These are phyloP conservation scores for Adansonia digitata DNA, from an alignment of 345 rosid genomes.

Conservation along the genomic window DNA sequence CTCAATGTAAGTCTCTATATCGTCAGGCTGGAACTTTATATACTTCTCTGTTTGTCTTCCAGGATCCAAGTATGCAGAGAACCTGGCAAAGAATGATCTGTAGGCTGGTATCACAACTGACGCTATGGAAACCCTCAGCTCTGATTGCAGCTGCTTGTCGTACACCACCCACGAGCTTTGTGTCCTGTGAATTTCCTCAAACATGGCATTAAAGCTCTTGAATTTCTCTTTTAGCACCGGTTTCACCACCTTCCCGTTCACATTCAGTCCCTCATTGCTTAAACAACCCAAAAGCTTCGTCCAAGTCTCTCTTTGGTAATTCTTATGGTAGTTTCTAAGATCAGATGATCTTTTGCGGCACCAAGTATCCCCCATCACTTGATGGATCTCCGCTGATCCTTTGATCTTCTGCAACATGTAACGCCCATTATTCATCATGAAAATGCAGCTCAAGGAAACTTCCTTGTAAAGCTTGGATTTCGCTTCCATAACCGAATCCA, in stretches of 20 bases:
- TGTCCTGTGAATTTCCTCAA: constrained; percentile 85
- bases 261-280: constrained; percentile 59
- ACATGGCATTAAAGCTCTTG: constrained; percentile 73
- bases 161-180: constrained; percentile 81
- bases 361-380: constrained; percentile 69
- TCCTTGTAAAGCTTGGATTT: constrained; percentile 76
- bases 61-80: constrained; percentile 54
- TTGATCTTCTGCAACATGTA: constrained; percentile 82
- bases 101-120: constrained; percentile 82
- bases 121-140: constrained; percentile 76
- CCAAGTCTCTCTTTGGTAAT: constrained; percentile 85
- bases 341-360: constrained; percentile 67
- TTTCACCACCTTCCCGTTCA: constrained; percentile 66
- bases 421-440: constrained; percentile 96
- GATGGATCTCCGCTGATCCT: constrained; percentile 55
- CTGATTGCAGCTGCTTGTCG: constrained; percentile 87
- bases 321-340: constrained; percentile 70
- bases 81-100: constrained; percentile 71
- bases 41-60: constrained; percentile 90
- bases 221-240: constrained; percentile 80
- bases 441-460: constrained; percentile 55
- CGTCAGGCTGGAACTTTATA: constrained; percentile 76
- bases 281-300: constrained; percentile 61
- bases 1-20: constrained; percentile 71
- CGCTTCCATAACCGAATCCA: constrained; percentile 52